Base-by-base conservation (phyloP, 73 alveolate species). In the Urostyla sp. region DNA sequence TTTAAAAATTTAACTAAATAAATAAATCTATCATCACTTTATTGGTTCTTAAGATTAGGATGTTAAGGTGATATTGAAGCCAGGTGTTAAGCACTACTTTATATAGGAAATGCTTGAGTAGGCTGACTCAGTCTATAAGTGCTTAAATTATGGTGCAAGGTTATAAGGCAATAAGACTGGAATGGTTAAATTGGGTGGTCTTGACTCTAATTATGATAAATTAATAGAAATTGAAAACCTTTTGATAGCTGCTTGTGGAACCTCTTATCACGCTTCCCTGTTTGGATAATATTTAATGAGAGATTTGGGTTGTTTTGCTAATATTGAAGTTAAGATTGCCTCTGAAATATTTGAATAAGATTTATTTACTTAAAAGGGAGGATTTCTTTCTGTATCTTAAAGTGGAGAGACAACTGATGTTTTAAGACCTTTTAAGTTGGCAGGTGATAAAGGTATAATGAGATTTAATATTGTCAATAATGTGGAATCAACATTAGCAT, bases 341-440 rank as follows among this genome's bases (percentile, higher is more conserved):
- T 46, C 87, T 10, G 92, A 88, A 27, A 57, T 81, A 13, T 37
- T 53, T 27, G 66, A 59, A 15, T 40, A 50, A 36, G 80, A 75
- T 54, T 58, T 88, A 34, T 61, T 72, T 0, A 27, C 43, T 0
- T 34, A 44, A 38, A 37, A 76, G 26, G 88, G 92, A 24, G 98
- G 98, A 8, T 67, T 85, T 38, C 83, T 94, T 23, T 63, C 84
- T 28, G 92, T 94, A 27, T 72, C 96, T n/a, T 72, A 94, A 75
- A 82, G 95, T 28, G 99, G 99, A 44, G 99, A 92, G 83, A 94
- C 99, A n/a, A 80, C 80, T 40, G 99, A 94, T 87, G 67, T 94
- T 0, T 67, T 88, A 0, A 77, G 55, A 49, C 88, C 92, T 13
- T 67, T 84, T 26, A 63, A 79, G 37, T 28, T 73, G 0, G 92